Evolutionary conservation across 2,329 filamentous ascomycete species (phyloP).

Genomic region (Fusarium illudens): DNA sequence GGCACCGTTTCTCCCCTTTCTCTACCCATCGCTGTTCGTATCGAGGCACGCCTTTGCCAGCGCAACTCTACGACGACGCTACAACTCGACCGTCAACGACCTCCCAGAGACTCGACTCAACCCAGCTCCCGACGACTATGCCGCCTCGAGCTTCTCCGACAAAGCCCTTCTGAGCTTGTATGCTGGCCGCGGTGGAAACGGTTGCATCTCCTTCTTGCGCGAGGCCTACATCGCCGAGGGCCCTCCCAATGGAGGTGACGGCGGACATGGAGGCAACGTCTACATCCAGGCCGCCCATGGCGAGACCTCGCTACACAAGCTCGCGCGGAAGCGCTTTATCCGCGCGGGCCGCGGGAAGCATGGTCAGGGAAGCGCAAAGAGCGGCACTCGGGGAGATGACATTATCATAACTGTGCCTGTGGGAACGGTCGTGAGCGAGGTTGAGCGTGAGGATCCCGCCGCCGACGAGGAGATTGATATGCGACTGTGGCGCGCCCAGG

Average conservation of each 20-base stretch:
- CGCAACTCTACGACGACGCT: constrained; percentile 27
- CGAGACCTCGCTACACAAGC: constrained; percentile 92
- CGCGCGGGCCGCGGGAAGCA: constrained; percentile 80
- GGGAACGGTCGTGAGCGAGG: constrained; percentile 87
- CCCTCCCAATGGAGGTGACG: constrained; percentile 93
- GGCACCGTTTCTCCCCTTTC: constrained; percentile 50
- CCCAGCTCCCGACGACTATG: constrained; percentile 84
- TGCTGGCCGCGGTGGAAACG: constrained; percentile 85
- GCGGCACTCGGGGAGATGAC: constrained; percentile 85
- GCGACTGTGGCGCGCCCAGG: constrained; percentile 44
- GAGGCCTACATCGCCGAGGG: constrained; percentile 91
- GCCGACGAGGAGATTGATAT: constrained; percentile 65
- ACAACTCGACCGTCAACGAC: constrained; percentile 46
- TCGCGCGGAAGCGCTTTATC: constrained; percentile 78
- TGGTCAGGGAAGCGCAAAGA: constrained; percentile 76
- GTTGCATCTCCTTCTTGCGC: constrained; percentile 92
- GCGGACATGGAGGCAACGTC: constrained; percentile 88
- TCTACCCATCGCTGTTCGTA: constrained; percentile 58
- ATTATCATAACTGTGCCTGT: constrained; percentile 90
- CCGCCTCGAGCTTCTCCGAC: constrained; percentile 84
- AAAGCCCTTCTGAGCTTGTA: constrained; percentile 80
- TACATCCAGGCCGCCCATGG: constrained; percentile 94
- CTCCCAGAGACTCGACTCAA: constrained; percentile 71
- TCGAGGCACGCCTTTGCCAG: constrained; percentile 20
- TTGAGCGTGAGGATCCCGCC: constrained; percentile 79